A percentile compares a stretch with the other conserved stretches of the same genome.
Evolutionary conservation across 371 early-diverging fungal species (phyloP).

Genomic region (Blakeslea trispora): DNA sequence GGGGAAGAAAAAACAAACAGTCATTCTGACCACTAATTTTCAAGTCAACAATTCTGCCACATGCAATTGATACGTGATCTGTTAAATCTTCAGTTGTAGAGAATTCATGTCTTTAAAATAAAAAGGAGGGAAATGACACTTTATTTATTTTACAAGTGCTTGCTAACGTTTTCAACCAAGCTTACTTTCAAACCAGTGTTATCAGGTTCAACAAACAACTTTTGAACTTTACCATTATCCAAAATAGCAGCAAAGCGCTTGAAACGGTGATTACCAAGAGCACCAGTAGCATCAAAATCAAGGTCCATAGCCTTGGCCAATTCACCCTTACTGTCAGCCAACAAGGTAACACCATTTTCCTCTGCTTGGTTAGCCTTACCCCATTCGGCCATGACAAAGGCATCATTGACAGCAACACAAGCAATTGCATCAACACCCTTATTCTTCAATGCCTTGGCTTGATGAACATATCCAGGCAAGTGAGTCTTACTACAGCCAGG

Average conservation of each 20-base stretch:
- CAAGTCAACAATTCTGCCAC: no score
- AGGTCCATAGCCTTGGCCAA: conserved; percentile 66
- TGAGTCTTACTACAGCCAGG: conserved; percentile 69
- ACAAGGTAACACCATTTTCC: conserved; percentile 48
- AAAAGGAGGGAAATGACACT: no score
- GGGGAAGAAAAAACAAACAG: no score
- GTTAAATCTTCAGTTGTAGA: no score
- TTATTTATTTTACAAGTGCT: conserved; percentile 15
- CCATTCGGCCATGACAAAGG: conserved; percentile 79
- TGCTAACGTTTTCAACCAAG: conserved; percentile 52
- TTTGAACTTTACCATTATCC: conserved; percentile 54
- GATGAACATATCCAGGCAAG: conserved; percentile 68
- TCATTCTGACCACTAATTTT: no score
- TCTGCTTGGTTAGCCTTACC: conserved; percentile 48
- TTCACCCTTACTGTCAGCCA: conserved; percentile 68
- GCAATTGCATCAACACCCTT: conserved; percentile 69
- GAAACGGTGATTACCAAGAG: conserved; percentile 65
- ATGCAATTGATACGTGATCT: no score
- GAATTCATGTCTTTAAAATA: no score
- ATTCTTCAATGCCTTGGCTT: conserved; percentile 56
- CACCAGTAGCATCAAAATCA: conserved; percentile 63
- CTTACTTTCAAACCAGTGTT: conserved; percentile 60
- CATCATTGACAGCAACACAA: conserved; percentile 70
- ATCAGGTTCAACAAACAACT: conserved; percentile 58
- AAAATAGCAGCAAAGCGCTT: conserved; percentile 71